These are phyloP conservation scores for Globisporangium cylindrosporum DNA, from an alignment of 352 stramenopile species.

Conservation along the genomic window DNA sequence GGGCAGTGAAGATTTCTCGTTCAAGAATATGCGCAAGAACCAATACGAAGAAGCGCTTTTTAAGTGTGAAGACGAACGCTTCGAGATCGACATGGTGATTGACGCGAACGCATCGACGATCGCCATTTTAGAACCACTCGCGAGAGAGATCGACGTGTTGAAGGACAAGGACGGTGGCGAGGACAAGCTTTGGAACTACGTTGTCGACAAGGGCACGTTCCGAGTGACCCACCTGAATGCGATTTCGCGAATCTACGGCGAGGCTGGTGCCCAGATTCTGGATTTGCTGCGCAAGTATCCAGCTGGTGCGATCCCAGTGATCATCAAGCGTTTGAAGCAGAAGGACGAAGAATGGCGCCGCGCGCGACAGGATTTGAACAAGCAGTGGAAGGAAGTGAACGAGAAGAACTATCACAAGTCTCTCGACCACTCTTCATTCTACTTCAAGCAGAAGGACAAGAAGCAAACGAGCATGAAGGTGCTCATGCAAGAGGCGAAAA, in stretches of 20 bases:
- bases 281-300: conserved; percentile 97
- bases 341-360: conserved; percentile 98
- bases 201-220: conserved; percentile 95
- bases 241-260: conserved; percentile 98
- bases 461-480: conserved; percentile 94
- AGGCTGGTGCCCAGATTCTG: conserved; percentile 88
- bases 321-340: conserved; percentile 97
- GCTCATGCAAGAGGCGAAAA: conserved; percentile 87
- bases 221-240: conserved; percentile 96
- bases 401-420: conserved; percentile 99
- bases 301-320: conserved; percentile 95
- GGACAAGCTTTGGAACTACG: conserved; percentile 82
- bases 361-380: conserved; percentile 93
- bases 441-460: conserved; percentile 99
- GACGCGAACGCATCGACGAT: conserved; percentile 96
- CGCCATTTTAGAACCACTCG: conserved; percentile 93
- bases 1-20: conserved; percentile 98
- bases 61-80: conserved; percentile 98
- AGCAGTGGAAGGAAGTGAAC: conserved; percentile 97
- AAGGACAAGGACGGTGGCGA: conserved; percentile 59
- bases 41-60: conserved; percentile 99
- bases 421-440: conserved; percentile 98
- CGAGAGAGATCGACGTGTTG: conserved; percentile 91
- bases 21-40: conserved; percentile 99
- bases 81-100: conserved; percentile 94